Percentiles rank a stretch among this genome's conserved stretches.
phyloP scores from a whole-genome alignment of 2,329 filamentous ascomycete species.

The Cytospora leucostoma region DNA sequence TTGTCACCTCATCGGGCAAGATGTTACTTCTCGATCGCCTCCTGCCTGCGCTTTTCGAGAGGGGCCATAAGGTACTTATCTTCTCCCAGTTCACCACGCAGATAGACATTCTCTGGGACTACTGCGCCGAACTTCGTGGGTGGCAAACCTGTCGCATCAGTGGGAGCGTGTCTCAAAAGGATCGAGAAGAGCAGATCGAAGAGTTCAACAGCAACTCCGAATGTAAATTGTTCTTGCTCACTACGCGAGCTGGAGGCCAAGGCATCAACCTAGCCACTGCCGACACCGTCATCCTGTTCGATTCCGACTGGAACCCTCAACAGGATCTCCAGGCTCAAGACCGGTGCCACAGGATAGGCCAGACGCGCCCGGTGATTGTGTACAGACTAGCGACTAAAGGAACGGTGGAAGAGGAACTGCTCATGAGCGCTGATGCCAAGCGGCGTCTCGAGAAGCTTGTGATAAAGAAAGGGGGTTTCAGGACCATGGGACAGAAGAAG shows the following conservation, averaged over 20 bases:
- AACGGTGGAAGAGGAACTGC: constrained; percentile 85
- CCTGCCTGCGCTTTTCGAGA: constrained; percentile 70
- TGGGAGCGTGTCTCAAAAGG: constrained; percentile 76
- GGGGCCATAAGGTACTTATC: constrained; percentile 87
- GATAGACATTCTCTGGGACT: constrained; percentile 86
- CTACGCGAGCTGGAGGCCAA: constrained; percentile 88
- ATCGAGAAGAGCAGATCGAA: constrained; percentile 70
- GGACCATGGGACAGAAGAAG: constrained; percentile 65
- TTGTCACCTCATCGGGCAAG: constrained; percentile 88
- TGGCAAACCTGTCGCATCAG: constrained; percentile 92
- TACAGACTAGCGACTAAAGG: constrained; percentile 92
- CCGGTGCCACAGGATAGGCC: constrained; percentile 90
- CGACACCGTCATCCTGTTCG: constrained; percentile 90
- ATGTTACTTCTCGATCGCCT: constrained; percentile 92
- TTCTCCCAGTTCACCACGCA: constrained; percentile 97
- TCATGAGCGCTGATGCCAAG: constrained; percentile 88
- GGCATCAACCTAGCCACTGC: constrained; percentile 92
- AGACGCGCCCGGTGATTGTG: constrained; percentile 87
- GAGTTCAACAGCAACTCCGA: constrained; percentile 68
- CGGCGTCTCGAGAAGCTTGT: constrained; percentile 90
- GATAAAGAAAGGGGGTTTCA: constrained; percentile 89
- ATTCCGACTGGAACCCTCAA: constrained; percentile 91
- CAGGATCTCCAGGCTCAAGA: constrained; percentile 97
- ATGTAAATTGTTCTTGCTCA: constrained; percentile 80
- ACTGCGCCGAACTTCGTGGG: constrained; percentile 72